Evolutionary conservation across 371 early-diverging fungal species (phyloP).

Genomic region (Blakeslea trispora): DNA sequence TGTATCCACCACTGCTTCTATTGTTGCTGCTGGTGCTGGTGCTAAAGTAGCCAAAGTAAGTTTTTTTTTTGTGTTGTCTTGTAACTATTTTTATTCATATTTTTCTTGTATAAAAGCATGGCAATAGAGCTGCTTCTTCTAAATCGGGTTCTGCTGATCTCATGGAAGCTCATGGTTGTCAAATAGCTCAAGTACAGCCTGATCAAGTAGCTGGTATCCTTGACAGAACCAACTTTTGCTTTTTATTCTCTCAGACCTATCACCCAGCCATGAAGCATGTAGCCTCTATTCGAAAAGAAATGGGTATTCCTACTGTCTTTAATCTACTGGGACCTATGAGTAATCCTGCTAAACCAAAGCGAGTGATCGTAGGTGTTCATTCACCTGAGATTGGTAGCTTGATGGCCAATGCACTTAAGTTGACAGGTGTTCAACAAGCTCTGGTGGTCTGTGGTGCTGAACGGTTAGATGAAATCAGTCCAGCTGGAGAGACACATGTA

Average conservation of each 20-base stretch:
- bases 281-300: slow-evolving; percentile 76
- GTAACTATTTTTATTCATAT: neutral
- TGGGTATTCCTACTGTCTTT: slow-evolving; percentile 94
- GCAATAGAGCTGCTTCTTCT: slow-evolving; percentile 93
- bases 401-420: slow-evolving; percentile 82
- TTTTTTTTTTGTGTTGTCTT: neutral
- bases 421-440: slow-evolving; percentile 76
- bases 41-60: slow-evolving; percentile 88
- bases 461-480: slow-evolving; percentile 84
- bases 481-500: slow-evolving; percentile 75
- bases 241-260: slow-evolving; percentile 89
- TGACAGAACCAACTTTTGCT: slow-evolving; percentile 79
- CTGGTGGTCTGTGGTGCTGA: slow-evolving; percentile 87
- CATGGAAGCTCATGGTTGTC: slow-evolving; percentile 83
- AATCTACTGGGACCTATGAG: slow-evolving; percentile 94
- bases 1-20: slow-evolving; percentile 89
- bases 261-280: slow-evolving; percentile 92
- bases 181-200: slow-evolving; percentile 67
- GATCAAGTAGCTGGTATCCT: slow-evolving; percentile 67
- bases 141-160: slow-evolving; percentile 94
- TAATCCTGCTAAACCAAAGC: slow-evolving; percentile 86
- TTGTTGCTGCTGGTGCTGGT: slow-evolving; percentile 95
- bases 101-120: too few relatives aligned
- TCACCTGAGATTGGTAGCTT: slow-evolving; percentile 74
- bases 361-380: slow-evolving; percentile 89